phyloP scores from a whole-genome alignment of 2,329 filamentous ascomycete species.

The Arthrobotrys sinensis region DNA sequence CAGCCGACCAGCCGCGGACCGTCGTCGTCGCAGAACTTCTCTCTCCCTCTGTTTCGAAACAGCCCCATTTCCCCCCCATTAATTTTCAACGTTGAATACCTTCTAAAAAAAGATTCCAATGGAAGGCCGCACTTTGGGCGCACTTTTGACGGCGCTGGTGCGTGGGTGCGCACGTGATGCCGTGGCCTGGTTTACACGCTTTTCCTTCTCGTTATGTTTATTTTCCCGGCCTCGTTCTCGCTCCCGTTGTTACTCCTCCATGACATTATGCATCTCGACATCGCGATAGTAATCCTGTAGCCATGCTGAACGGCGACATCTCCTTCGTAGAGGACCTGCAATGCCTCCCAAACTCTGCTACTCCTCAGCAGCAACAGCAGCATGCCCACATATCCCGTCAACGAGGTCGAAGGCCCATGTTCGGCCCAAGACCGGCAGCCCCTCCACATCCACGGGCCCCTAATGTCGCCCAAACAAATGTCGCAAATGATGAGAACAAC shows the following conservation, averaged over 20 bases:
- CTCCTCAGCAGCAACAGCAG: slow-evolving; percentile 9
- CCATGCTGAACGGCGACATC: slow-evolving; percentile 17
- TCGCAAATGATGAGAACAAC: slow-evolving; percentile 27
- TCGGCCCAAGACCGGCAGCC: slow-evolving; percentile 26
- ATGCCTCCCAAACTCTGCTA: neutral
- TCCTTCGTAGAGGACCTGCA: slow-evolving; percentile 13
- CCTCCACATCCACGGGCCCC: slow-evolving; percentile 17
- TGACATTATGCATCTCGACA: slow-evolving; percentile 31
- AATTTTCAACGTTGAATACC: neutral
- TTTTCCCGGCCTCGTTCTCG: neutral
- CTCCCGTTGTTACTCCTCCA: slow-evolving; percentile 3
- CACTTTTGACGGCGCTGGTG: slow-evolving; percentile 1
- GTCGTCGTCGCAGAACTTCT: slow-evolving; percentile 4
- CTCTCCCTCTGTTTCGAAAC: slow-evolving; percentile 1
- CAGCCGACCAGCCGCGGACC: slow-evolving; percentile 10
- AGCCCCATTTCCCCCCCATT: neutral
- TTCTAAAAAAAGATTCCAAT: slow-evolving; percentile 27
- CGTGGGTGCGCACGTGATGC: slow-evolving; percentile 27
- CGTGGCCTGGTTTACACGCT: slow-evolving; percentile 40
- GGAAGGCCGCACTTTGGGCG: slow-evolving; percentile 9
- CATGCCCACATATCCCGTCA: slow-evolving; percentile 34
- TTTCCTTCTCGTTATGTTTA: slow-evolving; percentile 31
- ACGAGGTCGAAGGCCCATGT: slow-evolving; percentile 43
- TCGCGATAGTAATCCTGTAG: slow-evolving; percentile 2
- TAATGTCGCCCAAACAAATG: slow-evolving; percentile 3